These are phyloP conservation scores for Fusarium sp. DNA, from an alignment of 2,329 filamentous ascomycete genomes.

Conservation along the genomic window DNA sequence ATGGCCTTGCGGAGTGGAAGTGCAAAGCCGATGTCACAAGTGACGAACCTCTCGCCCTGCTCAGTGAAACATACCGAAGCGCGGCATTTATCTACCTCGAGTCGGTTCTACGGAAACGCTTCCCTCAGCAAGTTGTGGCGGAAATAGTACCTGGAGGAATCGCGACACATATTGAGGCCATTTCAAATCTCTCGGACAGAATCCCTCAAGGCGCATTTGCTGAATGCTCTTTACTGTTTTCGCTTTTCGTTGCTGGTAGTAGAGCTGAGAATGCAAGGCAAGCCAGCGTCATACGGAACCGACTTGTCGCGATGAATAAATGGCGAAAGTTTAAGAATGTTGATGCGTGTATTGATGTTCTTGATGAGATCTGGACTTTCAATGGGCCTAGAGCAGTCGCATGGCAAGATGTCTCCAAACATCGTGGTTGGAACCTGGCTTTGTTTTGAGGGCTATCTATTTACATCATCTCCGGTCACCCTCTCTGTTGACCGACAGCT, in stretches of 20 bases:
- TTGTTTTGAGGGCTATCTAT: not conserved
- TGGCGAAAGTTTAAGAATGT: not conserved
- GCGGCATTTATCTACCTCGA: not conserved
- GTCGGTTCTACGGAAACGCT: not conserved
- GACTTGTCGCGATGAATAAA: not conserved
- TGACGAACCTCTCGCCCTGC: rapidly evolving
- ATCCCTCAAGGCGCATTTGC: not conserved
- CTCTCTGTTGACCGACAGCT: not conserved
- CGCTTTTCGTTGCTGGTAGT: rapidly evolving
- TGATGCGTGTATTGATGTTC: not conserved
- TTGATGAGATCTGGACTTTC: rapidly evolving
- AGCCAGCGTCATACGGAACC: rapidly evolving
- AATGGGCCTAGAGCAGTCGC: not conserved
- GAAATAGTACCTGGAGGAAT: not conserved
- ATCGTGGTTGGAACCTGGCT: not conserved
- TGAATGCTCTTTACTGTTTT: not conserved
- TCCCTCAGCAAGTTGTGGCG: rapidly evolving
- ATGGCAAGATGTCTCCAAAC: not conserved
- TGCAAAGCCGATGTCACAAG: not conserved
- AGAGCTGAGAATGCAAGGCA: not conserved
- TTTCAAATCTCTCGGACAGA: rapidly evolving
- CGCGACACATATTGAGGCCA: not conserved
- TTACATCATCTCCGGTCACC: not conserved
- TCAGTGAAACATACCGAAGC: not conserved
- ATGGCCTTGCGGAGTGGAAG: not conserved